Percentiles rank a stretch among this genome's conserved stretches.
phyloP scores from a whole-genome alignment of 1,284 basidiomycete species.

The Moniliophthora roreri region DNA sequence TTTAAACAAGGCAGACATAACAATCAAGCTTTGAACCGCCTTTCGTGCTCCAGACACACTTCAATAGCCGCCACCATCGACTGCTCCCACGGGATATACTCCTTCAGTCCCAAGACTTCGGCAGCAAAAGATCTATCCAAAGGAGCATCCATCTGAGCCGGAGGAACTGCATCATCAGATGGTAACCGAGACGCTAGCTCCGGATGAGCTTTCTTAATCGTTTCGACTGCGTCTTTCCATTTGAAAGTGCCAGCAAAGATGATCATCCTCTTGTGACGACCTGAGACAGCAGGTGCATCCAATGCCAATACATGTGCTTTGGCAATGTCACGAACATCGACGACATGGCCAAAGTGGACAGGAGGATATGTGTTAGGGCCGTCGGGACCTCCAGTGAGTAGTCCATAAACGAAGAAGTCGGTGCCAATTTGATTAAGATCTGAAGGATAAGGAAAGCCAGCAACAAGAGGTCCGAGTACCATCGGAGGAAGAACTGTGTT shows the following conservation, averaged over 20 bases:
- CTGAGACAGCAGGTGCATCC: neutral
- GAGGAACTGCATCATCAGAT: neutral
- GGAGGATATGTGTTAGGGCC: neutral
- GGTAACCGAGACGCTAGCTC: conserved; percentile 6
- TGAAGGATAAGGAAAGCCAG: neutral
- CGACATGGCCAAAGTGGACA: neutral
- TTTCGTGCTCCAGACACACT: no score
- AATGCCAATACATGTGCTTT: conserved; percentile 2
- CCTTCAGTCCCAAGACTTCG: conserved; percentile 8
- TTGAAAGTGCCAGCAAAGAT: conserved; percentile 2
- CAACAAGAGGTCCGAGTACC: neutral
- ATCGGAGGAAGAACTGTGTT: neutral
- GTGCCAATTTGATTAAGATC: neutral
- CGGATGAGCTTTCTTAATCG: conserved; percentile 3
- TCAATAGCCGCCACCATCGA: conserved; percentile 9
- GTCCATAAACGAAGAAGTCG: neutral
- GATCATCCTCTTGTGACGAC: conserved; percentile 7
- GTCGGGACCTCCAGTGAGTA: neutral
- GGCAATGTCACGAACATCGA: conserved; percentile 5
- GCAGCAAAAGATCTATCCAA: conserved; percentile 2
- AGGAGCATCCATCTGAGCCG: conserved; percentile 7
- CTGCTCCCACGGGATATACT: conserved; percentile 7
- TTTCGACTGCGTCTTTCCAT: neutral
- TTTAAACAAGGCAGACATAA: no score
- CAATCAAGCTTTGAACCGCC: no score